These are phyloP conservation scores for Termitomyces sp. DNA, from an alignment of 768 basidiomycete genomes.

Conservation along the genomic window DNA sequence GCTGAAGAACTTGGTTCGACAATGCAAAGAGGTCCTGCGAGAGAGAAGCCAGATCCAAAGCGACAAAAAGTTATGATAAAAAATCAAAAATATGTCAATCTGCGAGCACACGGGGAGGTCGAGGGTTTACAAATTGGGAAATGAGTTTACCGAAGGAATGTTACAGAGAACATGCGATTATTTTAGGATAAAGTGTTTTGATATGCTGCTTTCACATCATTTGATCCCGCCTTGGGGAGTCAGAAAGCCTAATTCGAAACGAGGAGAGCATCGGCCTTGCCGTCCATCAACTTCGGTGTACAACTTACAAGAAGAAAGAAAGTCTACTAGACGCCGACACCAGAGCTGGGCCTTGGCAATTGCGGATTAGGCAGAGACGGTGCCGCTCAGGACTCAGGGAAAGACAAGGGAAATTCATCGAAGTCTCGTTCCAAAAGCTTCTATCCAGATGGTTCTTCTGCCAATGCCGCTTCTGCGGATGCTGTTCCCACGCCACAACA, in stretches of 20 bases:
- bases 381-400: slow-evolving; percentile 17
- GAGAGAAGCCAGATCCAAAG: not conserved
- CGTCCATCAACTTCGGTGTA: slow-evolving; percentile 1
- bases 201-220: slow-evolving; percentile 18
- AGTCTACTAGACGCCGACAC: slow-evolving; percentile 9
- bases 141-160: slow-evolving; percentile 9
- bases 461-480: slow-evolving; percentile 7
- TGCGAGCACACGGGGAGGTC: not conserved
- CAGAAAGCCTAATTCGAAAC: slow-evolving; percentile 9
- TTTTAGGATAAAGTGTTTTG: slow-evolving; percentile 12
- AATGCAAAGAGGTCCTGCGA: not conserved
- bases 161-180: slow-evolving; percentile 12
- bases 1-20: slow-evolving; percentile 9
- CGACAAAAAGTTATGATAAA: not conserved
- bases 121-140: slow-evolving; percentile 4
- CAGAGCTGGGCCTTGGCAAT: slow-evolving; percentile 4
- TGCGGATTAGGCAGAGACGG: slow-evolving; percentile 11
- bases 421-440: slow-evolving; percentile 8
- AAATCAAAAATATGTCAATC: not conserved
- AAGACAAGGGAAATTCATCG: slow-evolving; percentile 24
- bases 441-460: slow-evolving; percentile 9
- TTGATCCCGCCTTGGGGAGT: slow-evolving; percentile 5
- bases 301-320: slow-evolving; percentile 1
- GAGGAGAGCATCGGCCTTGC: slow-evolving; percentile 9
- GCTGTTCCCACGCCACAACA: slow-evolving; percentile 13